These are phyloP conservation scores for Capronia coronata DNA, from an alignment of 2,329 filamentous ascomycete species.

Conservation along the genomic window DNA sequence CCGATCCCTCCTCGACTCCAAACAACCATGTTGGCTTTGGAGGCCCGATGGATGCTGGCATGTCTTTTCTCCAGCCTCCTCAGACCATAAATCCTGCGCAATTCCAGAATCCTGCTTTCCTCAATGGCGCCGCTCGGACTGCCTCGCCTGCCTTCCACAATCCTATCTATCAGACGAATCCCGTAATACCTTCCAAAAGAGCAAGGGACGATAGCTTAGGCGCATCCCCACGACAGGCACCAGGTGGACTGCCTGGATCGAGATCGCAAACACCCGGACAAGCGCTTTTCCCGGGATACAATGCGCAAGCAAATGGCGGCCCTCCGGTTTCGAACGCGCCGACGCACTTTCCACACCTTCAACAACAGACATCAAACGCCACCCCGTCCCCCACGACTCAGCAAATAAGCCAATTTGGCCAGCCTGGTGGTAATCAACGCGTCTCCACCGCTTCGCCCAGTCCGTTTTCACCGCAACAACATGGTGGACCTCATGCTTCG, in stretches of 20 bases:
- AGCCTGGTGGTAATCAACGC: conserved; percentile 62
- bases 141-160: conserved; percentile 72
- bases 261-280: conserved; percentile 90
- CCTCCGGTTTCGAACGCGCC: conserved; percentile 57
- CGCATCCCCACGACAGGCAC: conserved; percentile 70
- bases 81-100: conserved; percentile 47
- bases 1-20: conserved; percentile 43
- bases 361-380: conserved; percentile 73
- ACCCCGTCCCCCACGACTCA: conserved; percentile 84
- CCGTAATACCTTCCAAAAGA: conserved; percentile 84
- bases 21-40: conserved; percentile 47
- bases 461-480: conserved; percentile 76
- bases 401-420: conserved; percentile 64
- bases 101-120: conserved; percentile 55
- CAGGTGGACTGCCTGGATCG: conserved; percentile 68
- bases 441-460: conserved; percentile 90
- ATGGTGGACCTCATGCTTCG: conserved; percentile 66
- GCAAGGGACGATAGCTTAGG: conserved; percentile 76
- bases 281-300: conserved; percentile 64
- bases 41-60: conserved; percentile 42
- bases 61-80: conserved; percentile 44
- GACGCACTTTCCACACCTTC: conserved; percentile 72
- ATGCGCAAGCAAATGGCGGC: conserved; percentile 56
- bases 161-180: conserved; percentile 73
- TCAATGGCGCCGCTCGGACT: conserved; percentile 78